Evolutionary conservation across 306 rosid genomes (phyloP), one percentile per base, ranked within the genome.

Genomic region (Quercus rubra): DNA sequence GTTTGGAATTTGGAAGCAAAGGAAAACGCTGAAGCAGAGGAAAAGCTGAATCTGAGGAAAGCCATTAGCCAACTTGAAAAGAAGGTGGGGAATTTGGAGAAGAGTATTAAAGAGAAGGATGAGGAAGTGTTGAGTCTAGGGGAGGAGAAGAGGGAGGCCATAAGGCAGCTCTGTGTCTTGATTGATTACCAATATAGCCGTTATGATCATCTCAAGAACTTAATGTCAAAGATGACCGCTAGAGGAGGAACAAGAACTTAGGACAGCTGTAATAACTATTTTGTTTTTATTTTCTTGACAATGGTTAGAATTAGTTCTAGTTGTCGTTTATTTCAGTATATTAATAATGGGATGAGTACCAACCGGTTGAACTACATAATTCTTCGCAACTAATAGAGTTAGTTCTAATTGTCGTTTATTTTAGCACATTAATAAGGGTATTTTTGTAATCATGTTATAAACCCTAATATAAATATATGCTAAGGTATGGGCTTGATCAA

Each of bases 141-240:
- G 8, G 97, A 92, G 79, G 87, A 84, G 79, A 94, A 94, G 87
- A 85, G 84, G 61, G 96, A 90, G 82, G 98, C 88, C 55, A 92
- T 94, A 76, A 88, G 91, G 79, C 97, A 92, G 20, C 92, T 94
- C 1, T 94, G 98, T 74, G 64, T 85, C n/a, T 74, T 86, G 54
- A 74, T 81, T 70, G 97, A 94, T 64, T 90, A 92, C 82, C 93
- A 94, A 74, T 90, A 92, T 8, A 64, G 57, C 71, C 89, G 88
- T 18, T 91, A 56, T 46, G 79, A 85, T 73, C 57, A 84, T 79
- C 90, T 94, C 25, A 83, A 78, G 83, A 82, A 63, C 75, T 67
- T 77, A 27, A 51, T 88, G 58, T 30, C 86, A 27, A 85, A 74
- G 52, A 75, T 31, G 59, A 56, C 70, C 15, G 46, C 49, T 23